phyloP scores from a whole-genome alignment of 805 yeast genomes.

The Ogataea angusta region DNA sequence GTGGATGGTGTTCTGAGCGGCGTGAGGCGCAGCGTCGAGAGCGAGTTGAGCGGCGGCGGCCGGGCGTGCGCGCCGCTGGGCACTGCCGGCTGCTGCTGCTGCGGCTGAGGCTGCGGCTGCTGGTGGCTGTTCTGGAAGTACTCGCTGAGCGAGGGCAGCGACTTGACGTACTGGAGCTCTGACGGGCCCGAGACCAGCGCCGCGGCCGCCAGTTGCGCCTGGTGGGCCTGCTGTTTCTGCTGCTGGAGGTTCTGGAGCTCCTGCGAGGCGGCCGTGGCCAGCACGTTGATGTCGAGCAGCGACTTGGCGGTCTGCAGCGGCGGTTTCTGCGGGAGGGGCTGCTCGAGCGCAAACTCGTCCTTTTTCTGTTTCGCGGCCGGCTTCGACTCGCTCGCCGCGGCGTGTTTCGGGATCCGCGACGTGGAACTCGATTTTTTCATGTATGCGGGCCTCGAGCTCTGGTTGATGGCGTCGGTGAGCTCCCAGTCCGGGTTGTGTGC shows the following conservation, averaged over 20 bases:
- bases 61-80: slow-evolving; percentile 30
- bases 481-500: slow-evolving; percentile 16
- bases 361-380: slow-evolving; percentile 12
- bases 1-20: slow-evolving; percentile 30
- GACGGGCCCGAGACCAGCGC: slow-evolving; percentile 17
- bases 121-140: slow-evolving; percentile 40
- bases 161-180: slow-evolving; percentile 40
- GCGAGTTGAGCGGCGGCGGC: slow-evolving; percentile 32
- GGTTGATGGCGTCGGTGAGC: slow-evolving; percentile 15
- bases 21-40: slow-evolving; percentile 46
- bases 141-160: slow-evolving; percentile 50
- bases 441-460: slow-evolving; percentile 9
- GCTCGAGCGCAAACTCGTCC: slow-evolving; percentile 18
- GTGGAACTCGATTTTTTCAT: slow-evolving; percentile 21
- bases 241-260: slow-evolving; percentile 44
- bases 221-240: slow-evolving; percentile 16
- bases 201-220: slow-evolving; percentile 21
- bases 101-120: slow-evolving; percentile 19
- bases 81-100: slow-evolving; percentile 27
- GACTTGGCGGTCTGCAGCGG: slow-evolving; percentile 21
- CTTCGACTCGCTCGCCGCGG: slow-evolving; percentile 2
- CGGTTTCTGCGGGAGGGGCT: slow-evolving; percentile 19
- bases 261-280: slow-evolving; percentile 55
- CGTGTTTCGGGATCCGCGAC: slow-evolving; percentile 14
- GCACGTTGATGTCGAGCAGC: slow-evolving; percentile 43